Evolutionary conservation across 805 yeast species (phyloP).

Genomic region (Schwanniomyces pseudopolymorphus): DNA sequence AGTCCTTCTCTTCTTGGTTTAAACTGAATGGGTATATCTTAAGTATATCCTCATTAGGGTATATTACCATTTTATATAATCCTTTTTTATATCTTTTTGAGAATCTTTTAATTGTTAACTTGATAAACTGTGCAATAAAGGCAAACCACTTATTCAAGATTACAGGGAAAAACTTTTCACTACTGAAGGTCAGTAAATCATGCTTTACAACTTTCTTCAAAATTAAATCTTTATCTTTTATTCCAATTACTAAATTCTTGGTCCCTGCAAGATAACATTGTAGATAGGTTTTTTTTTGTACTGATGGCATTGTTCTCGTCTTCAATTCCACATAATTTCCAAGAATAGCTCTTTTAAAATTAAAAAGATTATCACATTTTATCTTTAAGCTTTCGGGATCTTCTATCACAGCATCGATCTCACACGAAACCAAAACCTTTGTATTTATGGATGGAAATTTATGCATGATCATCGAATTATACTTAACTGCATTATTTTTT

Average conservation of each 20-base stretch:
- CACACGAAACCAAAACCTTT: conserved; percentile 7
- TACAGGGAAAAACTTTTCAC: neutral
- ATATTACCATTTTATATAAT: conserved; percentile 1
- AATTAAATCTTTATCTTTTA: conserved; percentile 4
- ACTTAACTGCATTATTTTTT: conserved; percentile 6
- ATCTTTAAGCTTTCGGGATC: neutral
- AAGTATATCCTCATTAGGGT: neutral
- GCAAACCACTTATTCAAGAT: conserved; percentile 8
- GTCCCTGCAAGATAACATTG: conserved; percentile 9
- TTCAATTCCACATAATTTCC: conserved; percentile 8
- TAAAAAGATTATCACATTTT: neutral
- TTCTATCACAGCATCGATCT: conserved; percentile 7
- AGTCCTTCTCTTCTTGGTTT: neutral
- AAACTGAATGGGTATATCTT: conserved; percentile 3
- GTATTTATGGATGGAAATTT: conserved; percentile 3
- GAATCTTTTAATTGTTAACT: neutral
- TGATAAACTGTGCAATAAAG: conserved; percentile 7
- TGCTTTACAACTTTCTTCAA: conserved; percentile 3
- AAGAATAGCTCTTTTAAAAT: conserved; percentile 2
- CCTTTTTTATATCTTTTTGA: neutral
- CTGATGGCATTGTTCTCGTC: neutral
- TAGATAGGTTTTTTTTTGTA: conserved; percentile 1
- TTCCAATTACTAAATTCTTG: conserved; percentile 4
- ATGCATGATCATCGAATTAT: conserved; percentile 8
- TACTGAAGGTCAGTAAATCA: neutral